Evolutionary conservation across 345 rosid genomes (phyloP).

Genomic region (Carallia pectinifolia): DNA sequence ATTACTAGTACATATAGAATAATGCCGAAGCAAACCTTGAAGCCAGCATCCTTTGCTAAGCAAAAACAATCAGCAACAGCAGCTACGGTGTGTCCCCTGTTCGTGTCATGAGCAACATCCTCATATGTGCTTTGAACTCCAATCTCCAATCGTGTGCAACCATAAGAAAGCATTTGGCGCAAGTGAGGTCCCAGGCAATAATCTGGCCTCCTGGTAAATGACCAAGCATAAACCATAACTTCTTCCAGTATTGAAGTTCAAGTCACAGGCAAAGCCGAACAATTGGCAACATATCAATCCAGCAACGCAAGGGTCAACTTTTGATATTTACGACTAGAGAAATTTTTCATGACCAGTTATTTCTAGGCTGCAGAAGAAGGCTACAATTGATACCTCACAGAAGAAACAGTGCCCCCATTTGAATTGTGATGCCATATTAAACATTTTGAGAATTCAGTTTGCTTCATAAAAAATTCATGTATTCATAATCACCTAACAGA

Average conservation of each 20-base stretch:
- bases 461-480: not conserved
- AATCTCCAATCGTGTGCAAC: conserved; percentile 94
- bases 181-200: conserved; percentile 98
- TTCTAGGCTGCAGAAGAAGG: not conserved
- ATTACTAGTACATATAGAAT: not conserved
- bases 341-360: too few relatives aligned
- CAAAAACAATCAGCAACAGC: conserved; percentile 99
- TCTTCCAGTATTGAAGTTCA: not conserved
- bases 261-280: conserved; percentile 7
- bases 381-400: not conserved
- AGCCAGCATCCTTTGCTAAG: conserved; percentile 98
- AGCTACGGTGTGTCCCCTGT: conserved; percentile 97
- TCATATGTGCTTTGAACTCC: conserved; percentile 99
- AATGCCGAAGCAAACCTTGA: conserved; percentile 54
- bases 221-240: not conserved
- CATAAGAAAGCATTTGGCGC: conserved; percentile 94
- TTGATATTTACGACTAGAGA: too few relatives aligned
- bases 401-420: not conserved
- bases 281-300: not conserved
- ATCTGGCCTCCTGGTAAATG: conserved; percentile 79
- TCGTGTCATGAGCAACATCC: conserved; percentile 97
- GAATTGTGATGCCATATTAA: not conserved
- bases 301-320: not conserved
- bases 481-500: not conserved
- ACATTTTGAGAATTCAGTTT: not conserved